These are phyloP conservation scores for Phytophthora kernoviae DNA, from an alignment of 352 stramenopile species.

Conservation along the genomic window DNA sequence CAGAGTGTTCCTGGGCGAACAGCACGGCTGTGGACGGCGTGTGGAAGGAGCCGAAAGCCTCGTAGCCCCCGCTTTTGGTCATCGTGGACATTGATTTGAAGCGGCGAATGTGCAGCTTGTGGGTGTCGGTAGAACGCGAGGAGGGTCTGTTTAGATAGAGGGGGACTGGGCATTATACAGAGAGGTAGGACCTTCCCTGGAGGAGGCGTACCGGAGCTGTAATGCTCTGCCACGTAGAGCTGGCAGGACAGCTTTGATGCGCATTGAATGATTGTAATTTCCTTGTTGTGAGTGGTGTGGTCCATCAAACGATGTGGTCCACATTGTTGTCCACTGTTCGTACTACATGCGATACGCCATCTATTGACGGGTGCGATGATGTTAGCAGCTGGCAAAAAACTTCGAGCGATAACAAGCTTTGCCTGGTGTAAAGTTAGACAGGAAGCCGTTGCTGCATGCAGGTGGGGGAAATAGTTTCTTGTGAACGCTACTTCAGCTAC, in stretches of 20 bases:
- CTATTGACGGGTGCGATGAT: not conserved
- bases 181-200: too few species aligned
- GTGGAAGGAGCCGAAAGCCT: constrained; percentile 84
- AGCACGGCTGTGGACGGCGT: constrained; percentile 56
- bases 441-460: not conserved
- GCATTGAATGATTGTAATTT: too few species aligned
- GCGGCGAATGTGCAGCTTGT: constrained; percentile 13
- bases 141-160: not conserved
- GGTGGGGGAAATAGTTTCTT: not conserved
- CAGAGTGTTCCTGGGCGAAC: constrained; percentile 39
- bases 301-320: too few species aligned
- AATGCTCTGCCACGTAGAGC: too few species aligned
- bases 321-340: too few species aligned
- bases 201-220: too few species aligned
- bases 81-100: constrained; percentile 11
- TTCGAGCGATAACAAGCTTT: not conserved
- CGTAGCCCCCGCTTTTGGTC: constrained; percentile 40
- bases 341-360: too few species aligned
- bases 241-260: too few species aligned
- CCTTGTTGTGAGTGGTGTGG: too few species aligned
- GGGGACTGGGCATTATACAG: too few species aligned
- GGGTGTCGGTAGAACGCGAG: not conserved
- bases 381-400: not conserved
- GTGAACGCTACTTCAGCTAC: too few species aligned
- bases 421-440: not conserved